Evolutionary conservation across 1,284 basidiomycete species (phyloP).

Genomic region (Ceratobasidium sp.): DNA sequence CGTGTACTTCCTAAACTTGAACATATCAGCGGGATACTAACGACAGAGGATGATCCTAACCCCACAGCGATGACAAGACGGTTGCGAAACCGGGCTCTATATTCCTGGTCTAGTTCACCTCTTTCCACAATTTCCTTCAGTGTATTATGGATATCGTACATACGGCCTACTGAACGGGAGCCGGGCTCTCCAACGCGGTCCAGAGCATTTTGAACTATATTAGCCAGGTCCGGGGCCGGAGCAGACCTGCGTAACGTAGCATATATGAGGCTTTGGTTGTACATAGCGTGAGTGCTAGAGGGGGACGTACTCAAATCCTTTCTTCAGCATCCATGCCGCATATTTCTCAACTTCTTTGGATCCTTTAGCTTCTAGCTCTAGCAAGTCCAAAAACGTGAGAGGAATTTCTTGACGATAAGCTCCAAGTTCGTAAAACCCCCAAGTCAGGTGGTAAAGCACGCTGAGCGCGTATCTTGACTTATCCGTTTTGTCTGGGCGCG

Average conservation of each 20-base stretch:
- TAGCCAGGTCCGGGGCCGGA: neutral
- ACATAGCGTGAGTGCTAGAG: neutral
- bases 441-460: constrained; percentile 7
- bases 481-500: neutral
- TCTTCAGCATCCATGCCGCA: constrained; percentile 39
- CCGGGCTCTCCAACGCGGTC: neutral
- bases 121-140: neutral
- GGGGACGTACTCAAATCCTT: constrained; percentile 32
- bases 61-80: neutral
- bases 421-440: constrained; percentile 10
- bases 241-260: neutral
- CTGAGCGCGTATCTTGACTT: constrained; percentile 18
- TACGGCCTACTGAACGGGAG: neutral
- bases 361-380: constrained; percentile 30
- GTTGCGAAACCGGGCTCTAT: neutral
- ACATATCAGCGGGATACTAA: neutral
- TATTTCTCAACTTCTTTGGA: constrained; percentile 32
- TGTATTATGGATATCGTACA: neutral
- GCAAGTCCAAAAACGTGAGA: constrained; percentile 21
- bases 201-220: constrained; percentile 6
- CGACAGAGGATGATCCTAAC: neutral
- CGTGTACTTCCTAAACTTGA: neutral
- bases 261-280: neutral
- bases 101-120: no score
- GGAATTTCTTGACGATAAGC: constrained; percentile 39